Percentiles rank a stretch among this genome's conserved stretches.
phyloP scores from a whole-genome alignment of 78 protist species.

The Guillardia theta region DNA sequence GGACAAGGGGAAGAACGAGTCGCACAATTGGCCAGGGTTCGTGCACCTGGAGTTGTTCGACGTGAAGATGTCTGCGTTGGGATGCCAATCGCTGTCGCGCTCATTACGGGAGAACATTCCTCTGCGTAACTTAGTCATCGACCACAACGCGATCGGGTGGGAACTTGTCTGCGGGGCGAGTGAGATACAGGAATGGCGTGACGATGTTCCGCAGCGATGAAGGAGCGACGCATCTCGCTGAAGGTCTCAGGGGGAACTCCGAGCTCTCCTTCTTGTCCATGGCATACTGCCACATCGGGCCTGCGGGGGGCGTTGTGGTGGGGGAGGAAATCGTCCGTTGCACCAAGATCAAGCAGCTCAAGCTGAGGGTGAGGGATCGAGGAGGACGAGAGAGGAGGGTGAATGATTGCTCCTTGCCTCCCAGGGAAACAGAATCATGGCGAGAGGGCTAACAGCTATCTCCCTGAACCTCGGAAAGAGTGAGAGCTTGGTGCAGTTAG shows the following conservation, averaged over 20 bases:
- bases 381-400: too few species aligned
- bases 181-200: too few species aligned
- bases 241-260: background rate
- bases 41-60: background rate
- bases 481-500: background rate
- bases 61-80: background rate
- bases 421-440: slow-evolving; percentile 1
- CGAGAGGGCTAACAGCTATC: background rate
- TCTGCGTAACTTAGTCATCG: background rate
- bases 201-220: too few species aligned
- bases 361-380: too few species aligned
- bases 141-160: slow-evolving; percentile 32
- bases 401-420: too few species aligned
- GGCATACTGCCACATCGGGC: background rate
- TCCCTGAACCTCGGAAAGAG: background rate
- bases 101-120: background rate
- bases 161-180: too few species aligned
- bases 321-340: background rate
- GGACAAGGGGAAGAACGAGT: background rate
- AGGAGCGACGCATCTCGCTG: too few species aligned
- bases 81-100: background rate
- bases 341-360: background rate
- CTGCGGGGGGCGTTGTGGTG: background rate
- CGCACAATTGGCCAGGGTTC: background rate
- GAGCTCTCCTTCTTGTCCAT: background rate